phyloP scores from a whole-genome alignment of 495 filamentous ascomycete genomes.

The Podospora conica region DNA sequence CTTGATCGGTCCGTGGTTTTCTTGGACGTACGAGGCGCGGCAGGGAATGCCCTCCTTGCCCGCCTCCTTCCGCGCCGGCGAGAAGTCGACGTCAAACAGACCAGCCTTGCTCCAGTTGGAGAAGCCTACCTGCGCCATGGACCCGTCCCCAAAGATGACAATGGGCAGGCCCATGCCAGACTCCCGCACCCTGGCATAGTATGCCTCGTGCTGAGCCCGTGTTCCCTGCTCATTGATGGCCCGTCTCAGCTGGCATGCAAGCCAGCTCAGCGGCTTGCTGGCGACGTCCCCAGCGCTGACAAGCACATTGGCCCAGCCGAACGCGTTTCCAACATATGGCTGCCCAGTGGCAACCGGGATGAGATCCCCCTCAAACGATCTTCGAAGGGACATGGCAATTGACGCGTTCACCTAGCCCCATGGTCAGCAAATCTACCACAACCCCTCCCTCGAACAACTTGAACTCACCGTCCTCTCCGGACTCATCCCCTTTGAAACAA shows the following conservation, averaged over 20 bases:
- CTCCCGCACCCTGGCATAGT: slow-evolving; percentile 22
- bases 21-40: slow-evolving; percentile 24
- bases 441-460: too few species aligned
- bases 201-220: slow-evolving; percentile 38
- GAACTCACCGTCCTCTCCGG: slow-evolving; percentile 14
- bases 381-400: slow-evolving; percentile 25
- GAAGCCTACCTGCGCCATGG: slow-evolving; percentile 36
- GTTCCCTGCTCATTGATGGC: slow-evolving; percentile 42
- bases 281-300: slow-evolving; percentile 30
- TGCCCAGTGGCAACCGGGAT: slow-evolving; percentile 19
- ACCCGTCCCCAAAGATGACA: slow-evolving; percentile 35
- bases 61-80: slow-evolving; percentile 23
- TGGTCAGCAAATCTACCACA: background rate
- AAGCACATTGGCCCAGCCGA: slow-evolving; percentile 29
- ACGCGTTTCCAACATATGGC: slow-evolving; percentile 32
- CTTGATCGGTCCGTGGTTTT: slow-evolving; percentile 28
- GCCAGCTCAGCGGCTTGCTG: slow-evolving; percentile 36
- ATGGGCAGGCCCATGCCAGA: slow-evolving; percentile 19
- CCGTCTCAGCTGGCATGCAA: slow-evolving; percentile 31
- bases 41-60: background rate
- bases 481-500: slow-evolving; percentile 12
- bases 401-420: slow-evolving; percentile 14
- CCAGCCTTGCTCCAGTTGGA: slow-evolving; percentile 42
- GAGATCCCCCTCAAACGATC: slow-evolving; percentile 21
- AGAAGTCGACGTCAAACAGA: slow-evolving; percentile 40